phyloP scores from a whole-genome alignment of 1,139 yeast species.

The Geotrichum klebahnii region DNA sequence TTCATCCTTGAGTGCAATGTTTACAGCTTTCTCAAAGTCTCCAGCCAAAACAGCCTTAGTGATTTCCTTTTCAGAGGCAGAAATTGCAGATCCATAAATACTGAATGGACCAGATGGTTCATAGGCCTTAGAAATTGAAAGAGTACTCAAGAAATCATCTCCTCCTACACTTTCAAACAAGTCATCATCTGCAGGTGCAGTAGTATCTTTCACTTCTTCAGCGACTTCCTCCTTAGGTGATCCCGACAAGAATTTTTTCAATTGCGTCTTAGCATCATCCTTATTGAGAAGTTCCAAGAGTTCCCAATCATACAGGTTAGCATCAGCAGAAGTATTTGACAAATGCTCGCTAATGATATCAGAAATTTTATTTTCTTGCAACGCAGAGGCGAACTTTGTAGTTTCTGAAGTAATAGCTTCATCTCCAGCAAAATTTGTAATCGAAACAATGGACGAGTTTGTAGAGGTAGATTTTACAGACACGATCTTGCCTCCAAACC shows the following conservation, averaged over 20 bases:
- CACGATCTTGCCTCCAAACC: slow-evolving; percentile 89
- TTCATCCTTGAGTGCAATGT: slow-evolving; percentile 59
- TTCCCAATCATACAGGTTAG: slow-evolving; percentile 72
- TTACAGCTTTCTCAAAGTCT: slow-evolving; percentile 63
- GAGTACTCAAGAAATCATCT: slow-evolving; percentile 36
- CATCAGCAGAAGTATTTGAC: slow-evolving; percentile 39
- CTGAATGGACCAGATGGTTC: slow-evolving; percentile 46
- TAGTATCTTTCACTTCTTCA: slow-evolving; percentile 30
- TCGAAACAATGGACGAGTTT: slow-evolving; percentile 45
- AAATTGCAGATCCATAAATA: slow-evolving; percentile 40
- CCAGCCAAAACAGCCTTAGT: slow-evolving; percentile 59
- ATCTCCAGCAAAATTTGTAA: slow-evolving; percentile 50
- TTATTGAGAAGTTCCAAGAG: slow-evolving; percentile 54
- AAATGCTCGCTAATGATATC: slow-evolving; percentile 54
- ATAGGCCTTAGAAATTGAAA: slow-evolving; percentile 29
- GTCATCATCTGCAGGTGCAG: slow-evolving; percentile 33
- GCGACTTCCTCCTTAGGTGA: slow-evolving; percentile 27
- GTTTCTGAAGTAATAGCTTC: slow-evolving; percentile 37
- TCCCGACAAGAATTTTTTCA: slow-evolving; percentile 31
- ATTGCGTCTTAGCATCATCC: slow-evolving; percentile 44
- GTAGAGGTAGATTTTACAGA: slow-evolving; percentile 46
- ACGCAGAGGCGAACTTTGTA: slow-evolving; percentile 54
- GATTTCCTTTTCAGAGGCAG: slow-evolving; percentile 47
- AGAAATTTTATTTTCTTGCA: slow-evolving; percentile 52
- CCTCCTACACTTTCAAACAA: slow-evolving; percentile 29